These are phyloP conservation scores for Cytospora piceicola DNA, from an alignment of 2,329 filamentous ascomycete genomes.

Conservation along the genomic window DNA sequence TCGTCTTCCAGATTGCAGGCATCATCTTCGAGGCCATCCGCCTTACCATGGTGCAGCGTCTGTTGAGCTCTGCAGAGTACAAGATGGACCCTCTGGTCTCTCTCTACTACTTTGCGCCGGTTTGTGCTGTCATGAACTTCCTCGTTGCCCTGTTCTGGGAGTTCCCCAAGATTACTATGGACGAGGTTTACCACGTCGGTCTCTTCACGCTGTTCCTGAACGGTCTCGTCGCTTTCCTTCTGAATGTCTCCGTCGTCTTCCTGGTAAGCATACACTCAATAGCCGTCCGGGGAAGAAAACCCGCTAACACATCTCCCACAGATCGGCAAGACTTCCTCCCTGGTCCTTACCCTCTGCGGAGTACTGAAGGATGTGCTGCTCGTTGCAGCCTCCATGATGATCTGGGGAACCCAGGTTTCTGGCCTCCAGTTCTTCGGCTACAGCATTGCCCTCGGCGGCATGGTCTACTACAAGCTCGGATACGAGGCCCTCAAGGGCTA, in stretches of 20 bases:
- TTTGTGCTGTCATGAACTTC: conserved; percentile 82
- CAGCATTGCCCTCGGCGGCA: conserved; percentile 75
- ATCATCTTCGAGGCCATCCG: conserved; percentile 82
- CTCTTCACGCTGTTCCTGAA: conserved; percentile 74
- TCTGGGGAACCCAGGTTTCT: conserved; percentile 78
- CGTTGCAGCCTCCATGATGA: conserved; percentile 76
- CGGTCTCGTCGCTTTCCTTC: conserved; percentile 75
- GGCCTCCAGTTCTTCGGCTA: conserved; percentile 82
- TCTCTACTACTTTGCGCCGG: conserved; percentile 86
- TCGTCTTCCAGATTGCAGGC: conserved; percentile 78
- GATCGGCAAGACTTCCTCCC: conserved; percentile 87
- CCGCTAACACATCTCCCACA: conserved; percentile 45
- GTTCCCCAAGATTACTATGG: conserved; percentile 69
- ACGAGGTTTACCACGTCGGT: conserved; percentile 74
- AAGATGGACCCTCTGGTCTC: conserved; percentile 92
- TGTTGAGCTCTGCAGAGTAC: conserved; percentile 81
- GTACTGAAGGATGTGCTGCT: conserved; percentile 88
- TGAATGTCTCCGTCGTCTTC: conserved; percentile 87
- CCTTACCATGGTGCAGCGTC: conserved; percentile 81
- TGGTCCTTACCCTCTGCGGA: conserved; percentile 84
- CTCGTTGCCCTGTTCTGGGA: conserved; percentile 74
- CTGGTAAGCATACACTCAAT: conserved; percentile 60
- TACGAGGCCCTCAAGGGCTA: conserved; percentile 83
- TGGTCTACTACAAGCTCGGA: conserved; percentile 86
- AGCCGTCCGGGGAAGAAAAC: not conserved